phyloP scores from a whole-genome alignment of 768 basidiomycete species.

The Neoboletus subvelutipes region DNA sequence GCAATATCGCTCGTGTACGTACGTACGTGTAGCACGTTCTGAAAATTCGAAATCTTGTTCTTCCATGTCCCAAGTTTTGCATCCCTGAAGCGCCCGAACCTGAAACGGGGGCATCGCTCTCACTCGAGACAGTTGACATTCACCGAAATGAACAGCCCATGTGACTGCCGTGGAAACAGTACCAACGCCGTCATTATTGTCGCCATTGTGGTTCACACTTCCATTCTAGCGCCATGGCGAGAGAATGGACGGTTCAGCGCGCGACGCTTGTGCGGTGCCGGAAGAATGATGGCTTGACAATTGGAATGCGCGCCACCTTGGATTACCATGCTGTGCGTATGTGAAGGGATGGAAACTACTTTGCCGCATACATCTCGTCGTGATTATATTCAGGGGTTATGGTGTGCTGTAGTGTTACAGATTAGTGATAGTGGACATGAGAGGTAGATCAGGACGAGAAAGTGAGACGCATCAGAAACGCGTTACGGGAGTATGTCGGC shows the following conservation, averaged over 20 bases:
- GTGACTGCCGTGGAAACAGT: background rate
- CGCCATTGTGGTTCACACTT: background rate
- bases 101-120: background rate
- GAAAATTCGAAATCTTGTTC: background rate
- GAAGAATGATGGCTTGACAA: background rate
- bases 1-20: background rate
- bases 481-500: background rate
- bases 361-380: background rate
- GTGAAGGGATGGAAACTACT: slow-evolving; percentile 6
- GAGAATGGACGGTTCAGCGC: background rate
- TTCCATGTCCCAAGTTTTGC: background rate
- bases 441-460: slow-evolving; percentile 2
- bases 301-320: background rate
- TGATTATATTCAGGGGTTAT: background rate
- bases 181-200: background rate
- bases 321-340: slow-evolving; percentile 1
- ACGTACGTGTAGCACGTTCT: background rate
- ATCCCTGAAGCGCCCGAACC: background rate
- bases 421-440: background rate
- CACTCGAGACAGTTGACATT: background rate
- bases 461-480: background rate
- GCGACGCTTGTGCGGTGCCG: slow-evolving; percentile 1
- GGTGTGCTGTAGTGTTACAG: background rate
- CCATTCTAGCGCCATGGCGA: background rate
- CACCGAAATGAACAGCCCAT: background rate